Conservation (phyloP, 2,329 filamentous ascomycete species). For the Exutisphaerella laricina region DNA sequence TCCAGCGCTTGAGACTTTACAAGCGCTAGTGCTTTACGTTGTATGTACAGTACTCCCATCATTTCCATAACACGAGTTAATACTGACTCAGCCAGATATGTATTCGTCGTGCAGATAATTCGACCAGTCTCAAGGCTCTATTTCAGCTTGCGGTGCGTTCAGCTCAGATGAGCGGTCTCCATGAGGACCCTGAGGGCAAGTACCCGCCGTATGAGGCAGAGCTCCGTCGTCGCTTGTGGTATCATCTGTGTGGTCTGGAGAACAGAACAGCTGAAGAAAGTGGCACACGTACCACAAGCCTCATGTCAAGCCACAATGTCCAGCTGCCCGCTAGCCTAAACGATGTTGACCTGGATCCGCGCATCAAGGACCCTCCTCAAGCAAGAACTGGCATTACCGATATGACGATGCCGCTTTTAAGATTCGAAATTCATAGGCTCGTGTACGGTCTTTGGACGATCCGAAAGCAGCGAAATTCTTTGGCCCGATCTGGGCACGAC, state of each 20-base stretch:
- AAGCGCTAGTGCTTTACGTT: conserved; percentile 23
- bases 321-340: conserved; percentile 25
- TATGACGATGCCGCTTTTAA: conserved; percentile 21
- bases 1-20: conserved; percentile 19
- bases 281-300: conserved; percentile 15
- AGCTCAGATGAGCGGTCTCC: conserved; percentile 19
- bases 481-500: neutral
- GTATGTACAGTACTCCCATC: conserved; percentile 11
- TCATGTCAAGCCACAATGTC: conserved; percentile 21
- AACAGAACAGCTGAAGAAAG: conserved; percentile 25
- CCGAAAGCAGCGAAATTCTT: conserved; percentile 7
- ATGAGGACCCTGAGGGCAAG: conserved; percentile 15
- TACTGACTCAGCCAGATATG: conserved; percentile 15
- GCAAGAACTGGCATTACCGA: conserved; percentile 22
- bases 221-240: conserved; percentile 23
- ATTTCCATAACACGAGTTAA: too few species aligned
- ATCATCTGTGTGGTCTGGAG: conserved; percentile 24
- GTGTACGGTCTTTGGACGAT: conserved; percentile 17
- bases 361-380: conserved; percentile 15
- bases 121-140: conserved; percentile 14
- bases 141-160: conserved; percentile 20
- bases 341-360: conserved; percentile 24
- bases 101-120: conserved; percentile 15
- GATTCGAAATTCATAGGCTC: conserved; percentile 23
- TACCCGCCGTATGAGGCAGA: conserved; percentile 20